A percentile compares a stretch with the other conserved stretches of the same genome.
phyloP scores from a whole-genome alignment of 2,329 filamentous ascomycete species.

The Talaromyces sp. region DNA sequence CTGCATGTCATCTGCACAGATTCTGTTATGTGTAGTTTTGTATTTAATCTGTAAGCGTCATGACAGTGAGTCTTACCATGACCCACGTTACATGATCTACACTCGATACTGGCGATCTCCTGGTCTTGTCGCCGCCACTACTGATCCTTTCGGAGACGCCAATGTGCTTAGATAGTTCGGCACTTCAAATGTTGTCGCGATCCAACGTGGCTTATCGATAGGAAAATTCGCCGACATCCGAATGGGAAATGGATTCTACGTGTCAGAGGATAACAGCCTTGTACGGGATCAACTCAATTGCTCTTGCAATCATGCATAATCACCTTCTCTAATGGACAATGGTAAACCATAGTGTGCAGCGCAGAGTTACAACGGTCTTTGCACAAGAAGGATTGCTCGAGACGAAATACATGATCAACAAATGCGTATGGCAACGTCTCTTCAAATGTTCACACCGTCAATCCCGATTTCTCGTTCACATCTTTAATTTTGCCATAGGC shows the following conservation, averaged over 20 bases:
- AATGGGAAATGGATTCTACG: neutral
- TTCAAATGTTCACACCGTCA: conserved; percentile 4
- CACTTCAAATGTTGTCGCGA: too few relatives aligned
- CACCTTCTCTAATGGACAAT: neutral
- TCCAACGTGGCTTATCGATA: neutral
- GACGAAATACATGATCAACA: neutral
- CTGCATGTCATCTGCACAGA: too few relatives aligned
- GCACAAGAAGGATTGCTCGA: neutral
- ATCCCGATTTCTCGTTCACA: neutral
- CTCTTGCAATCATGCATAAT: neutral
- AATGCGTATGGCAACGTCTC: neutral
- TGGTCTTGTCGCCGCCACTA: neutral
- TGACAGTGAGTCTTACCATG: too few relatives aligned
- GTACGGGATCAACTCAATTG: neutral
- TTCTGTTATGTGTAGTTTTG: too few relatives aligned
- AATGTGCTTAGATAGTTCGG: neutral
- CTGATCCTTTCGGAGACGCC: neutral
- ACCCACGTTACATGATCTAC: neutral
- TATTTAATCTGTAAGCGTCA: too few relatives aligned
- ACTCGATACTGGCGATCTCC: neutral
- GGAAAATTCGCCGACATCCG: neutral
- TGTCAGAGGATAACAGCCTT: neutral
- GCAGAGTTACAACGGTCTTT: neutral
- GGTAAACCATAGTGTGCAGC: neutral
- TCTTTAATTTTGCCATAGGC: conserved; percentile 11